Percentiles rank a stretch among this genome's conserved stretches.
These are phyloP conservation scores for Gaertneriomyces semiglobifer DNA, from an alignment of 192 early-diverging fungal genomes.

Conservation along the genomic window DNA sequence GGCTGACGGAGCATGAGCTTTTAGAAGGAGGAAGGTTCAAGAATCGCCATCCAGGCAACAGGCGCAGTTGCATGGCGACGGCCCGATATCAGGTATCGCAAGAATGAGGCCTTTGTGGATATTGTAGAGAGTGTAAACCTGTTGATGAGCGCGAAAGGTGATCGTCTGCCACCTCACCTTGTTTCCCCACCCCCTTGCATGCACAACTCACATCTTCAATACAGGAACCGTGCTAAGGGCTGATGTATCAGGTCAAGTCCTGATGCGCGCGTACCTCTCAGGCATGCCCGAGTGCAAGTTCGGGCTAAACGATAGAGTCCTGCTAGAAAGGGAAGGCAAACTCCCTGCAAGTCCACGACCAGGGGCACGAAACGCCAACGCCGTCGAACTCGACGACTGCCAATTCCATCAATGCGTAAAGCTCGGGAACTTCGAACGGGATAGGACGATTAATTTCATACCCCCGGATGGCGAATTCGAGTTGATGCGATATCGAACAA, in stretches of 20 bases:
- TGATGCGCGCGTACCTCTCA: slow-evolving; percentile 92
- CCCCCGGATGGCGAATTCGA: slow-evolving; percentile 98
- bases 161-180: too few species aligned
- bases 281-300: slow-evolving; percentile 98
- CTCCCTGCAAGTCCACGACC: slow-evolving; percentile 12
- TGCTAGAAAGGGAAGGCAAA: slow-evolving; percentile 73
- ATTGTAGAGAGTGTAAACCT: slow-evolving; percentile 98
- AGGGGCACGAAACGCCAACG: slow-evolving; percentile 13
- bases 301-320: slow-evolving; percentile 91
- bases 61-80: slow-evolving; percentile 90
- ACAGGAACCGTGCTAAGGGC: slow-evolving; percentile 72
- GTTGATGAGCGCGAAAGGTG: slow-evolving; percentile 78
- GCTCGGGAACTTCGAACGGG: slow-evolving; percentile 85
- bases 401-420: slow-evolving; percentile 99
- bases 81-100: slow-evolving; percentile 91
- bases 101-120: slow-evolving; percentile 98
- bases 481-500: slow-evolving; percentile 90
- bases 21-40: slow-evolving; percentile 44
- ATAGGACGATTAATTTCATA: slow-evolving; percentile 94
- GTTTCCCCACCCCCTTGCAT: not conserved
- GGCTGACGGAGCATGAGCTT: slow-evolving; percentile 2
- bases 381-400: slow-evolving; percentile 92
- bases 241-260: slow-evolving; percentile 85
- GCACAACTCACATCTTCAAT: not conserved
- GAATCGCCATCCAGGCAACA: slow-evolving; percentile 94